phyloP scores from a whole-genome alignment of 1,284 basidiomycete species.

The Peniophora sp. region DNA sequence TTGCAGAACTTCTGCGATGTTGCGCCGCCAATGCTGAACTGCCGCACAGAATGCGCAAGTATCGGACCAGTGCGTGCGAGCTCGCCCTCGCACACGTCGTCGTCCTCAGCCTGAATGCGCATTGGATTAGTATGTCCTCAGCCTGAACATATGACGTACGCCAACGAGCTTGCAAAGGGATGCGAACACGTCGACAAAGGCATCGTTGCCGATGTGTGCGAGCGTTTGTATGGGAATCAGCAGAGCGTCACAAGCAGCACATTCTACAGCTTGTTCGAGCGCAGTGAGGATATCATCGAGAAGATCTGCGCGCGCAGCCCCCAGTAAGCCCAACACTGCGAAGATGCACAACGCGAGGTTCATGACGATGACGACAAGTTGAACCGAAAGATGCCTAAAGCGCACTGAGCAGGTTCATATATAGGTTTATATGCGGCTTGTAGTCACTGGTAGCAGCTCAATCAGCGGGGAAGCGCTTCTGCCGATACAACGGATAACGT shows the following conservation, averaged over 20 bases:
- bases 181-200: conserved; percentile 30
- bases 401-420: no score
- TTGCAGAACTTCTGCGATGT: conserved; percentile 51
- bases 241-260: conserved; percentile 33
- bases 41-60: conserved; percentile 46
- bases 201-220: conserved; percentile 32
- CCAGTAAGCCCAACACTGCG: neutral
- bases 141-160: conserved; percentile 17
- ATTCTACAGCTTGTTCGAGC: conserved; percentile 32
- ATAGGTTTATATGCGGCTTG: no score
- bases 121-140: neutral
- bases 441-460: no score
- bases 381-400: no score
- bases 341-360: neutral
- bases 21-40: conserved; percentile 35
- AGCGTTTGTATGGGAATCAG: conserved; percentile 33
- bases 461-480: no score
- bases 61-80: conserved; percentile 45
- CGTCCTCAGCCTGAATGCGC: conserved; percentile 22
- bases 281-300: conserved; percentile 32
- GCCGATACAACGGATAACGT: no score
- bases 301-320: conserved; percentile 12
- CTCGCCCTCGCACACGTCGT: conserved; percentile 48
- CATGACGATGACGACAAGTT: neutral
- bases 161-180: conserved; percentile 32